Evolutionary conservation across 2,329 filamentous ascomycete genomes (phyloP), one percentile per base, ranked within the genome.

Genomic region (Botrytis porri): DNA sequence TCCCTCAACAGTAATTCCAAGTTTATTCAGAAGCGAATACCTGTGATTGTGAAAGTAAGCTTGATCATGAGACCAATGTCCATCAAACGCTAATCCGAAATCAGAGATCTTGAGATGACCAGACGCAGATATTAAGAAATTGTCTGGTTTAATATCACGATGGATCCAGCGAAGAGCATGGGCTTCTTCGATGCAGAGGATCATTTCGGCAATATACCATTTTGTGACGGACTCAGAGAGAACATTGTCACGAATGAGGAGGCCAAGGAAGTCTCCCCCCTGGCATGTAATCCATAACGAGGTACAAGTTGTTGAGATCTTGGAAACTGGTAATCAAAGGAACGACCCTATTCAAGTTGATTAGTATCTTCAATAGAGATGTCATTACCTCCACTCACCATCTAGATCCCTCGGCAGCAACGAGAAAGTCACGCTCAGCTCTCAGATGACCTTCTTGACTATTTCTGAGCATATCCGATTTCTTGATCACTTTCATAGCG

Each of bases 261-360:
- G 83, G 1, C 93, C 93, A 0, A 99, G 86, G 77, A 99, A 98
- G 81, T 99, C 95, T 0, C 96, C 95, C 0, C 0, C 95, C 96
- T 3, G 97, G 92, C 94, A 98, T 98, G 80, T 97, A 99, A 74
- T 98, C 95, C 94, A 98, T 98, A 70, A 98, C 92, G 9, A 99
- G 88, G 79, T 98, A 98, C 9, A 99, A 86, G 77, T 93, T 93
- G 60, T 88, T 87, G 51, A 88, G 84, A 80, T 98, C 96, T 81
- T 98, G 94, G 76, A 98, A 98, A 79, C 94, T 96, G 67, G 93
- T 87, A 69, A 97, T 88, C 51, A 99, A 84, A 0, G 95, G 93
- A 3, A 98, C 93, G 64, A 97, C 90, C 95, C 89, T 91, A 54
- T 32, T 29, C 20, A 66, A 3, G 35, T 20, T 1, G 37, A 18